Evolutionary conservation across 805 yeast species (phyloP).

Genomic region (Scheffersomyces lignosus): DNA sequence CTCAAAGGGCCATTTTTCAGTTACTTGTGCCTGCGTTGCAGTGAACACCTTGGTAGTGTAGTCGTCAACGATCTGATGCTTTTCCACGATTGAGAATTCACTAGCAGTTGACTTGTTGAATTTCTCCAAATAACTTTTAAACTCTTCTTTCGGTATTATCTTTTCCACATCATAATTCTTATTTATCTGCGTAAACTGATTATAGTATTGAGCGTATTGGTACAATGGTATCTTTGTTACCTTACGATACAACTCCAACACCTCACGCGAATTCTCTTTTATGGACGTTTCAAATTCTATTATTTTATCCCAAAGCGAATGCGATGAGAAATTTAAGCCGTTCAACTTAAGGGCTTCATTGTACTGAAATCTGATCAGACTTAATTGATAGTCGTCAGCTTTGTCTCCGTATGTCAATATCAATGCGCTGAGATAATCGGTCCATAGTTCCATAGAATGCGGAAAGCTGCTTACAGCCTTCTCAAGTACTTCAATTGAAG

Average conservation of each 20-base stretch:
- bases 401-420: conserved; percentile 31
- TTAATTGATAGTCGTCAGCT: conserved; percentile 23
- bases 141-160: conserved; percentile 16
- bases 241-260: conserved; percentile 43
- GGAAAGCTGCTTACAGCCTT: conserved; percentile 53
- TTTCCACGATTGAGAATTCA: conserved; percentile 36
- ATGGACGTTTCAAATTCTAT: conserved; percentile 56
- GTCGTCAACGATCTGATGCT: conserved; percentile 42
- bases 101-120: conserved; percentile 20
- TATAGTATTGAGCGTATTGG: conserved; percentile 79
- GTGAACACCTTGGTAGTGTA: conserved; percentile 45
- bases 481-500: conserved; percentile 47
- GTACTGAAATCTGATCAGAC: conserved; percentile 43
- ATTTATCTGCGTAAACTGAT: conserved; percentile 41
- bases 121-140: conserved; percentile 20
- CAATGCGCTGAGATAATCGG: conserved; percentile 59
- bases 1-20: conserved; percentile 72
- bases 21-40: conserved; percentile 52
- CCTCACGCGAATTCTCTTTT: conserved; percentile 30
- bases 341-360: conserved; percentile 47
- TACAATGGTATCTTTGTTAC: conserved; percentile 69
- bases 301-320: conserved; percentile 79
- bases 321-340: conserved; percentile 76
- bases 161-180: conserved; percentile 32
- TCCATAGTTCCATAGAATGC: conserved; percentile 65